phyloP scores from a whole-genome alignment of 257 asterid genomes.

The Cruciata laevipes region DNA sequence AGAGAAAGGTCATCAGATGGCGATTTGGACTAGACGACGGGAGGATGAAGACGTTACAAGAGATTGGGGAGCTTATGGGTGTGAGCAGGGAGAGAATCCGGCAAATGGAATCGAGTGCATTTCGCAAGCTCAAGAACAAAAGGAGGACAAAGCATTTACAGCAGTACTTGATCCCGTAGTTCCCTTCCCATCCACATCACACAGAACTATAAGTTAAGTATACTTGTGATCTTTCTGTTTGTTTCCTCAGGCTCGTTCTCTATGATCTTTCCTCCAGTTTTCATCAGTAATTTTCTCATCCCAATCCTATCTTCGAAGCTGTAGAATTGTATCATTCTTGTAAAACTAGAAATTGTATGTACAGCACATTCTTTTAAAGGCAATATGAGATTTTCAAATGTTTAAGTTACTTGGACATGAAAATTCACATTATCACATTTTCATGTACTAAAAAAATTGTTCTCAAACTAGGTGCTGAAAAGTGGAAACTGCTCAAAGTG shows the following conservation, averaged over 20 bases:
- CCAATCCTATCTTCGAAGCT: background rate
- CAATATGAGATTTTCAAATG: background rate
- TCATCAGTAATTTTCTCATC: background rate
- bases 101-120: constrained; percentile 78
- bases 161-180: constrained; percentile 50
- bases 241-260: constrained; percentile 27
- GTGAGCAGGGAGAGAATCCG: constrained; percentile 92
- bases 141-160: constrained; percentile 66
- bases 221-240: constrained; percentile 23
- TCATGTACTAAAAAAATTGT: no score
- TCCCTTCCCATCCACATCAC: background rate
- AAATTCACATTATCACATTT: no score
- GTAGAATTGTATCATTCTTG: constrained; percentile 12
- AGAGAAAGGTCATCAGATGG: constrained; percentile 69
- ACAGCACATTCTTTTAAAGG: constrained; percentile 7
- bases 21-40: constrained; percentile 86
- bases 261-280: constrained; percentile 16
- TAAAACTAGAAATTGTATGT: constrained; percentile 7
- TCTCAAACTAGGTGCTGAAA: no score
- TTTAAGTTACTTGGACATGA: background rate
- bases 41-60: constrained; percentile 80
- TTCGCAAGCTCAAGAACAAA: constrained; percentile 89
- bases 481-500: no score
- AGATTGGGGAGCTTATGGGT: constrained; percentile 86
- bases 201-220: constrained; percentile 6